These are phyloP conservation scores for Phalaenopsis hybrid DNA, from an alignment of 116 monocot species.

Conservation along the genomic window DNA sequence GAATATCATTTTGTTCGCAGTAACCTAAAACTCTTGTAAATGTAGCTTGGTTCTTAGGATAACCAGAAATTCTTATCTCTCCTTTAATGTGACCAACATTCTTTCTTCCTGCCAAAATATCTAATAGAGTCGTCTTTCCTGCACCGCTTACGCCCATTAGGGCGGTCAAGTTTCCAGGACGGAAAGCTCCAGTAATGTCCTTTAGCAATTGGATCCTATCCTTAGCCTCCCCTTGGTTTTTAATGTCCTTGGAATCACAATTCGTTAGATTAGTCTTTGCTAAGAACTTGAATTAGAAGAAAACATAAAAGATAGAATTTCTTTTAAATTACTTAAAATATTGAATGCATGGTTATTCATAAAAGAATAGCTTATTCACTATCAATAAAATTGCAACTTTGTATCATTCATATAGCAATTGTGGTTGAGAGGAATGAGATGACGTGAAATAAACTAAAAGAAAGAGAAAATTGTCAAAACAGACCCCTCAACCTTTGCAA, in stretches of 20 bases:
- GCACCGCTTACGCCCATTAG: conserved; percentile 66
- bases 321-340: too few relatives aligned
- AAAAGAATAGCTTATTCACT: too few relatives aligned
- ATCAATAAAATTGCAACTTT: too few relatives aligned
- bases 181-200: conserved; percentile 47
- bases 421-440: too few relatives aligned
- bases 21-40: conserved; percentile 60
- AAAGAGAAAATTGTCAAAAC: too few relatives aligned
- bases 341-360: too few relatives aligned
- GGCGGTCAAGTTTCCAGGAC: conserved; percentile 54
- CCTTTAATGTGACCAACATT: conserved; percentile 61
- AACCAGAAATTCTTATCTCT: conserved; percentile 51
- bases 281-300: too few relatives aligned
- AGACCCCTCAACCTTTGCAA: too few relatives aligned
- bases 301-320: too few relatives aligned
- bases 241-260: not conserved
- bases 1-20: conserved; percentile 17
- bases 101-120: conserved; percentile 63
- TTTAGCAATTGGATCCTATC: conserved; percentile 5
- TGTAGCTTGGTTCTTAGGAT: conserved; percentile 44
- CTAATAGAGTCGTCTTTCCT: conserved; percentile 74
- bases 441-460: too few relatives aligned
- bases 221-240: not conserved
- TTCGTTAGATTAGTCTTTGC: not conserved
- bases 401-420: too few relatives aligned